These are phyloP conservation scores for Candida sp. DNA, from an alignment of 1,139 yeast species.

Conservation along the genomic window DNA sequence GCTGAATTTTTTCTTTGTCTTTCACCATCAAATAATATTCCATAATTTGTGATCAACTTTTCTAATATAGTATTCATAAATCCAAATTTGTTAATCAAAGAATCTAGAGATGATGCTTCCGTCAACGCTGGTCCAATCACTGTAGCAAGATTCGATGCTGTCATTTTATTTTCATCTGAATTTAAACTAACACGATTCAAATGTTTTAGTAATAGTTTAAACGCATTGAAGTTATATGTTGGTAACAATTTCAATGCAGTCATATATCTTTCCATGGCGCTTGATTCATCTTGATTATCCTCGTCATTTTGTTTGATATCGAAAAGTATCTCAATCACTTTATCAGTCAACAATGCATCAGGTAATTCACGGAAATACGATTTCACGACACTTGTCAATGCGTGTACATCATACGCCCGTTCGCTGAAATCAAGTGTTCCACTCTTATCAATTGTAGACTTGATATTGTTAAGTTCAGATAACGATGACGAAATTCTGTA, in stretches of 20 bases:
- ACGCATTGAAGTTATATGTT: conserved; percentile 58
- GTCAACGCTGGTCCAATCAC: conserved; percentile 65
- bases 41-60: conserved; percentile 43
- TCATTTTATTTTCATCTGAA: conserved; percentile 69
- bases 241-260: conserved; percentile 57
- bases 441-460: conserved; percentile 68
- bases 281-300: conserved; percentile 10
- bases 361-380: conserved; percentile 85
- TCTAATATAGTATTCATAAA: conserved; percentile 54
- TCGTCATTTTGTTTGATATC: conserved; percentile 25
- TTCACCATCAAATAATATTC: conserved; percentile 29
- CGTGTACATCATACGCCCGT: conserved; percentile 78
- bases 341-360: conserved; percentile 71
- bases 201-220: conserved; percentile 68
- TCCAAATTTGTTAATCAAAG: conserved; percentile 51
- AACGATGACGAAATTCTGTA: conserved; percentile 91
- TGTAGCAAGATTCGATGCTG: conserved; percentile 75
- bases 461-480: conserved; percentile 70
- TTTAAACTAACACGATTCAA: conserved; percentile 57
- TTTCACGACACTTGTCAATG: conserved; percentile 88
- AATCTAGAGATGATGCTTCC: conserved; percentile 50
- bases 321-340: conserved; percentile 49
- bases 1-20: neutral
- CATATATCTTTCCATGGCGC: conserved; percentile 35
- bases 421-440: conserved; percentile 58